Evolutionary conservation across 2,329 filamentous ascomycete species (phyloP).

Genomic region (Didymella exigua): DNA sequence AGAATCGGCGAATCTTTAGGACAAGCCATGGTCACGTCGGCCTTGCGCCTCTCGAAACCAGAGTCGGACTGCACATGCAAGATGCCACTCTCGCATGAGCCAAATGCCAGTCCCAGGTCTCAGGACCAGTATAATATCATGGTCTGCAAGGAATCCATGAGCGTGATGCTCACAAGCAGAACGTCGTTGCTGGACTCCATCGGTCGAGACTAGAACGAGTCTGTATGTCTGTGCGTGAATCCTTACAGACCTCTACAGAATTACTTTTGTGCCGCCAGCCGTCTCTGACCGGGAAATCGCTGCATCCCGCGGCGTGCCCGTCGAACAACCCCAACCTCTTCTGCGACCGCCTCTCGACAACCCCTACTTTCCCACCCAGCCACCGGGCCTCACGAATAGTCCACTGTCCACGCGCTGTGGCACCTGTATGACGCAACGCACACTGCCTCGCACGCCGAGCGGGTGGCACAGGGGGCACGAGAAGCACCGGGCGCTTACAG

Average conservation of each 20-base stretch:
- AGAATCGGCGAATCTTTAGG: not conserved
- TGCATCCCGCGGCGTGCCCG: too few relatives aligned
- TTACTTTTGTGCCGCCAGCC: too few relatives aligned
- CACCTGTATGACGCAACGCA: not conserved
- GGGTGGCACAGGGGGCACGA: not conserved
- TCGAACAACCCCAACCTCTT: not conserved
- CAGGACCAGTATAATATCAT: too few relatives aligned
- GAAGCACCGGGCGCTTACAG: not conserved
- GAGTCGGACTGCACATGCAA: too few relatives aligned
- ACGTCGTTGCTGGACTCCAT: too few relatives aligned
- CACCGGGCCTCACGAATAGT: not conserved
- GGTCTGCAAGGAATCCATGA: too few relatives aligned
- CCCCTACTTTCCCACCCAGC: not conserved
- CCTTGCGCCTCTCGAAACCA: not conserved
- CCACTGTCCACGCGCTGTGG: conserved; percentile 6
- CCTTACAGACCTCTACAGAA: too few relatives aligned
- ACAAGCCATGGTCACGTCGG: not conserved
- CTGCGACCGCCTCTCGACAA: not conserved
- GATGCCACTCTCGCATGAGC: not conserved
- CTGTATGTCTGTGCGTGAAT: too few relatives aligned
- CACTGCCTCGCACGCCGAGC: not conserved
- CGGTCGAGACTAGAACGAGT: too few relatives aligned
- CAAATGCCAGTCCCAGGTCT: too few relatives aligned
- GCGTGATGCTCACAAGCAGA: too few relatives aligned
- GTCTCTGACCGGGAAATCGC: too few relatives aligned